Conservation (phyloP, 2,329 filamentous ascomycete species). For the Ascochyta viciae-villosae region DNA sequence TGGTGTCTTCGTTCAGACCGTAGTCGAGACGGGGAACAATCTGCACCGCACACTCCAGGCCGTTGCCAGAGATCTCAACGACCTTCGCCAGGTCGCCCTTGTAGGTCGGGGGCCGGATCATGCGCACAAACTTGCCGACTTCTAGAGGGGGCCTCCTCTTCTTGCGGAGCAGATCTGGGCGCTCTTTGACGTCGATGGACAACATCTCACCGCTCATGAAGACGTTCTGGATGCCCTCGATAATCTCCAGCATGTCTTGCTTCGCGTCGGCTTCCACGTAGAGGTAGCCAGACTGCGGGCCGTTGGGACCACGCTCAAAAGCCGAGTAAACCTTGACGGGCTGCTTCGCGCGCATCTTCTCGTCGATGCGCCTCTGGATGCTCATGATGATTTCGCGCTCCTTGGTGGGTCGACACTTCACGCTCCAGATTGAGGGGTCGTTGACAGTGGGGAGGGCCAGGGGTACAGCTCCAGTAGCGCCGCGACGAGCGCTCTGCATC, state of each 20-base stretch:
- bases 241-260: slow-evolving; percentile 81
- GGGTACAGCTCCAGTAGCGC: slow-evolving; percentile 41
- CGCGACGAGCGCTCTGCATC: slow-evolving; percentile 41
- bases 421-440: slow-evolving; percentile 94
- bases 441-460: slow-evolving; percentile 90
- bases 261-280: slow-evolving; percentile 92
- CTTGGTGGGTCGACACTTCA: slow-evolving; percentile 93
- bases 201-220: slow-evolving; percentile 88
- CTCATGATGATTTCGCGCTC: slow-evolving; percentile 89
- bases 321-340: slow-evolving; percentile 85
- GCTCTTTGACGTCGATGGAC: slow-evolving; percentile 93
- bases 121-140: slow-evolving; percentile 89
- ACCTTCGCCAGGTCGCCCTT: slow-evolving; percentile 90
- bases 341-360: slow-evolving; percentile 77
- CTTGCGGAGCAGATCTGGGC: slow-evolving; percentile 93
- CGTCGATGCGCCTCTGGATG: slow-evolving; percentile 87
- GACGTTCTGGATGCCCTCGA: slow-evolving; percentile 86
- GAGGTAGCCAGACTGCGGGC: slow-evolving; percentile 90
- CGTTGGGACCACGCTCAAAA: slow-evolving; percentile 78
- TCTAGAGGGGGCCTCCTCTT: slow-evolving; percentile 81
- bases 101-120: slow-evolving; percentile 81
- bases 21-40: slow-evolving; percentile 94
- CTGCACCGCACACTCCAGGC: slow-evolving; percentile 83
- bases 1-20: slow-evolving; percentile 80
- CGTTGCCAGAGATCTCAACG: slow-evolving; percentile 90